Base-by-base conservation (phyloP, 1,284 basidiomycete genomes). In the Ceratobasidium sp. region DNA sequence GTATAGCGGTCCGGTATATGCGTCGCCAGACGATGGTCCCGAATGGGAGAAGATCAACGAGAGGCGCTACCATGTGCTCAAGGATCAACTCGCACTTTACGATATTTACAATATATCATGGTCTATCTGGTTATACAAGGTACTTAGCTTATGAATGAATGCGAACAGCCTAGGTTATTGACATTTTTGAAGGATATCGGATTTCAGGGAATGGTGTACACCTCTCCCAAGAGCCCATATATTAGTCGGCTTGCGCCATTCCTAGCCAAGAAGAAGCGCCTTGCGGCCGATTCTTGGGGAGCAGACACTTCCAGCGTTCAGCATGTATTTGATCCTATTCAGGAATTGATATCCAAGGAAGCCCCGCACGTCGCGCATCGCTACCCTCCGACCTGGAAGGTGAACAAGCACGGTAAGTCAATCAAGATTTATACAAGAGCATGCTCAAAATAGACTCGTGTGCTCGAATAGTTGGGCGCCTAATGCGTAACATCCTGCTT, bases 401-500 rank as follows among this genome's bases (percentile, higher is more conserved):
- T 58, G 14, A 70, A 48, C 1, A 70, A 70, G 45, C 65, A 70
- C 34, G 65, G 65, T 58, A 45, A 46, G 65, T 32, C 16, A 23
- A 6, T 12, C 3, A n/a, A 26, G 14, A n/a, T n/a, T n/a, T n/a
- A n/a, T n/a, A n/a, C n/a, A n/a, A n/a, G n/a, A n/a, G 5, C 21
- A 45, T 3, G 39, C 39, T 61, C 14, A 61, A 55, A 18, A n/a
- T 18, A 3, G n/a, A n/a, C n/a, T n/a, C n/a, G n/a, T n/a, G n/a
- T n/a, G n/a, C n/a, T 28, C 52, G 8, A 32, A n/a, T 43, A 71
- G 81, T 88, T 34, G 84, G 83, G 1, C 83, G 88, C 43, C 79
- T 89, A 48, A 81, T 86, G n/a, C 83, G 89, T 60, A 86, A 87
- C 76, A 89, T 88, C 57, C 81, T 92, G 30, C 80, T 92, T 3